phyloP scores from a whole-genome alignment of 164 flowering plant genomes.

The Chimonanthus salicifolius region DNA sequence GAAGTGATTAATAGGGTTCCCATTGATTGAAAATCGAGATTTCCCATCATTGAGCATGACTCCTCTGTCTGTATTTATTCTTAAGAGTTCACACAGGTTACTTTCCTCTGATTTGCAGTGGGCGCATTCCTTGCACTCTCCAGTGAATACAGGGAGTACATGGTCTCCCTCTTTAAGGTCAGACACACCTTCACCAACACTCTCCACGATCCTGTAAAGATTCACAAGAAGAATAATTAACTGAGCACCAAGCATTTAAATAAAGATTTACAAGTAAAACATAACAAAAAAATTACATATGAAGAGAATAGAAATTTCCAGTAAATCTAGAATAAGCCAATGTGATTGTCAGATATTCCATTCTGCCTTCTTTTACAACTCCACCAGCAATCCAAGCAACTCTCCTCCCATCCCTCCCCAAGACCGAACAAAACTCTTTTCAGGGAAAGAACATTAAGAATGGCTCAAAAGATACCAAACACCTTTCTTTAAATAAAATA shows the following conservation, averaged over 20 bases:
- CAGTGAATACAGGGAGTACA: conserved; percentile 65
- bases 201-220: conserved; percentile 44
- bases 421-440: not conserved
- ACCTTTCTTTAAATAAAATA: too few relatives aligned
- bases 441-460: too few relatives aligned
- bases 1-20: conserved; percentile 56
- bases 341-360: not conserved
- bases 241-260: not conserved
- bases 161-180: conserved; percentile 48
- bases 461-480: too few relatives aligned
- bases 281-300: not conserved
- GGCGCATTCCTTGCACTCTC: conserved; percentile 53
- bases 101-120: conserved; percentile 66
- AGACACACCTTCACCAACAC: conserved; percentile 58
- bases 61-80: conserved; percentile 57
- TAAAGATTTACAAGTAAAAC: not conserved
- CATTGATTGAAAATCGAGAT: conserved; percentile 46
- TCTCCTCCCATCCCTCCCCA: not conserved
- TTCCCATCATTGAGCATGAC: conserved; percentile 57
- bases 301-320: not conserved
- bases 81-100: conserved; percentile 67
- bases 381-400: not conserved
- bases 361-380: not conserved
- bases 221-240: not conserved
- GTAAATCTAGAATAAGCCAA: not conserved